Evolutionary conservation across 2,329 filamentous ascomycete genomes (phyloP).

Genomic region (Ceratocystis albifundus): DNA sequence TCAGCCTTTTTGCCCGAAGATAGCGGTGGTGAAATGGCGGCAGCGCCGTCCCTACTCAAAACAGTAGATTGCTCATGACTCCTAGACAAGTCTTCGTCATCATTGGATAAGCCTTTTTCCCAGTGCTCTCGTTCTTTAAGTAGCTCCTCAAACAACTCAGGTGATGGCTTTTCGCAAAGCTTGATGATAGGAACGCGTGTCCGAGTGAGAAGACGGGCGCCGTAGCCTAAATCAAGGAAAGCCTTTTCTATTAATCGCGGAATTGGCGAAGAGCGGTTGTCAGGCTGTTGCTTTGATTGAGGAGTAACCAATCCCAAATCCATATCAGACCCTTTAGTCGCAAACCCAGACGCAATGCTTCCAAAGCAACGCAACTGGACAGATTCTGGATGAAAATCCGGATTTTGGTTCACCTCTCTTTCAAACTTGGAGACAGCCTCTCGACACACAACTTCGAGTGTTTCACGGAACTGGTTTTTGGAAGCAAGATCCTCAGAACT

Average conservation of each 20-base stretch:
- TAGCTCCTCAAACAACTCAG: conserved; percentile 49
- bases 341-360: conserved; percentile 74
- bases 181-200: conserved; percentile 83
- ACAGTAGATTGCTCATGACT: neutral
- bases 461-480: conserved; percentile 58
- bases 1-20: neutral
- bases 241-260: conserved; percentile 65
- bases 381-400: conserved; percentile 41
- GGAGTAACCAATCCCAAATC: conserved; percentile 68
- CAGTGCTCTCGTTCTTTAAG: conserved; percentile 56
- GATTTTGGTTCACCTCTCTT: conserved; percentile 30
- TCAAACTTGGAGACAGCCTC: conserved; percentile 46
- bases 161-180: conserved; percentile 60
- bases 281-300: conserved; percentile 42
- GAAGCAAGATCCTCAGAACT: conserved; percentile 49
- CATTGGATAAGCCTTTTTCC: conserved; percentile 43
- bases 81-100: conserved; percentile 5
- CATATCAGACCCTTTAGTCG: conserved; percentile 80
- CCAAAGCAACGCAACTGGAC: conserved; percentile 70
- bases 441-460: conserved; percentile 54
- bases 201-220: conserved; percentile 63
- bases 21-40: neutral
- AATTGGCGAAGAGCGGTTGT: conserved; percentile 48
- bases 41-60: neutral
- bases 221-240: conserved; percentile 59